Evolutionary conservation across 2,329 filamentous ascomycete species (phyloP).

Genomic region (Aspergillus nomiae): DNA sequence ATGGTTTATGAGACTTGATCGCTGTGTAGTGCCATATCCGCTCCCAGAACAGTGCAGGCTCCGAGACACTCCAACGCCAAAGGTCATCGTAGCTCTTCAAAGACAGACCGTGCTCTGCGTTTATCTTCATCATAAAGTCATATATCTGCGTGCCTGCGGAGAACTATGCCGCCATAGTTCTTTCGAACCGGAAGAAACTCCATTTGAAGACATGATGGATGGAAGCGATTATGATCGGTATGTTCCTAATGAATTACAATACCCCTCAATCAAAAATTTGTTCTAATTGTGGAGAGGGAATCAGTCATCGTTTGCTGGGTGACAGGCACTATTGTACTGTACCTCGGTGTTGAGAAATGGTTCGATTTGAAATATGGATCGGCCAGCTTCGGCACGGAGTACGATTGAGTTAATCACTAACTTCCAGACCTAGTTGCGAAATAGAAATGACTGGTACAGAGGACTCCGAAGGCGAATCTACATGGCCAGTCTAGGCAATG

Average conservation of each 20-base stretch:
- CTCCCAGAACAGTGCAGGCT: slow-evolving; percentile 78
- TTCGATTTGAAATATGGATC: background rate
- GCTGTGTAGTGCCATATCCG: slow-evolving; percentile 83
- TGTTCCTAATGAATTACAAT: background rate
- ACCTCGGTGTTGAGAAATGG: background rate
- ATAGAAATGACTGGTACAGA: background rate
- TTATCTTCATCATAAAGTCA: slow-evolving; percentile 70
- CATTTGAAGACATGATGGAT: slow-evolving; percentile 12
- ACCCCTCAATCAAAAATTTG: background rate
- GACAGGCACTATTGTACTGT: background rate
- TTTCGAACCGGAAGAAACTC: slow-evolving; percentile 18
- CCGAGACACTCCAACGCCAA: slow-evolving; percentile 80
- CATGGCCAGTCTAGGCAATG: background rate
- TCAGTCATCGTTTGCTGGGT: background rate
- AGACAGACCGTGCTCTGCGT: slow-evolving; percentile 64
- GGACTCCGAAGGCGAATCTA: background rate
- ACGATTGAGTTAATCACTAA: background rate
- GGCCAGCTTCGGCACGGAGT: background rate
- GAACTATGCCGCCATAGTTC: slow-evolving; percentile 73
- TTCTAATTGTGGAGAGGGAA: background rate
- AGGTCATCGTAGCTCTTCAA: slow-evolving; percentile 72
- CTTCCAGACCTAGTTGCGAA: background rate
- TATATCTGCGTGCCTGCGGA: slow-evolving; percentile 70
- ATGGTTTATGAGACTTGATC: slow-evolving; percentile 68
- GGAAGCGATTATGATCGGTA: background rate